phyloP scores from a whole-genome alignment of 306 rosid genomes.

The Acacia melanoxylon region DNA sequence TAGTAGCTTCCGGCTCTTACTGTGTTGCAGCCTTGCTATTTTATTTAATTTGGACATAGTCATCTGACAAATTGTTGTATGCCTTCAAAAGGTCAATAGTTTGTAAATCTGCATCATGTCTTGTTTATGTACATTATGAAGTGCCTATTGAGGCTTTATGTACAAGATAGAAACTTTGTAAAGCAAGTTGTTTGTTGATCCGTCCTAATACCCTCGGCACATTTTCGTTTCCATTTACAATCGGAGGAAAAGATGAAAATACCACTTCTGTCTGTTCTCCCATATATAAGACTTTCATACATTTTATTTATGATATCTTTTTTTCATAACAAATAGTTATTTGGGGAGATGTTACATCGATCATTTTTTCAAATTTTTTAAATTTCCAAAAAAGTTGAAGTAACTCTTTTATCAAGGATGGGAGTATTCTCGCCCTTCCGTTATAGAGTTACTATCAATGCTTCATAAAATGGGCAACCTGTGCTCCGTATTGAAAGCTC shows the following conservation, averaged over 20 bases:
- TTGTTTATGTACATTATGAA: not conserved
- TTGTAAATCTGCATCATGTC: not conserved
- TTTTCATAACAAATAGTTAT: no score
- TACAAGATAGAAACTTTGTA: not conserved
- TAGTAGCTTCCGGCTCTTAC: not conserved
- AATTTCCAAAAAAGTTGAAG: no score
- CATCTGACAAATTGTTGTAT: constrained; percentile 1
- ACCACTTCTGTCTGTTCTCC: not conserved
- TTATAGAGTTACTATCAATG: not conserved
- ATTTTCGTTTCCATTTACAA: not conserved
- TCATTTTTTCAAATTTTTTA: no score
- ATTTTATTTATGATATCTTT: no score
- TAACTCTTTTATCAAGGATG: no score
- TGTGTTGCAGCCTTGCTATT: not conserved
- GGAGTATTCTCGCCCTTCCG: not conserved
- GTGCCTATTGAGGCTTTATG: not conserved
- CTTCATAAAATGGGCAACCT: no score
- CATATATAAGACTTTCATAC: not conserved
- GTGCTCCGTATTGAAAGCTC: not conserved
- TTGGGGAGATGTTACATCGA: no score
- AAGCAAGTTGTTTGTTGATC: not conserved
- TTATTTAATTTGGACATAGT: not conserved
- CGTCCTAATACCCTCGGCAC: no score
- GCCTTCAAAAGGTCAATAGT: not conserved
- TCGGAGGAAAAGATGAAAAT: not conserved